phyloP scores from a whole-genome alignment of 345 rosid species.

The Conringia planisiliqua region DNA sequence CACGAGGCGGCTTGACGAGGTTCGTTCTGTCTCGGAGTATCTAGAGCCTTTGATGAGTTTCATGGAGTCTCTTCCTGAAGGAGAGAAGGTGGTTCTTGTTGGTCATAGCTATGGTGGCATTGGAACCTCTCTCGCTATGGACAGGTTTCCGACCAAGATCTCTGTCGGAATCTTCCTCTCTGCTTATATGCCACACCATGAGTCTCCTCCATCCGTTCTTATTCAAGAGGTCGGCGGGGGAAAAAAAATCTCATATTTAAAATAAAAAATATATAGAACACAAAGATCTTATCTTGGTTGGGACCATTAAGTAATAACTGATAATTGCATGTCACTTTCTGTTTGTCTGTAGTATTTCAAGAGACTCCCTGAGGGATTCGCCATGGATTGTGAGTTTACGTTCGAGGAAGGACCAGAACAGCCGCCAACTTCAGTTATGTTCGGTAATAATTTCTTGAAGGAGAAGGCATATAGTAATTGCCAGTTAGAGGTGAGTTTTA shows the following conservation, averaged over 20 bases:
- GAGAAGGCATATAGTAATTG: slow-evolving; percentile 35
- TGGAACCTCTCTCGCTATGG: slow-evolving; percentile 49
- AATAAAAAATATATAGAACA: neutral
- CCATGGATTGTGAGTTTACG: slow-evolving; percentile 36
- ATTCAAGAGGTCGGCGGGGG: slow-evolving; percentile 37
- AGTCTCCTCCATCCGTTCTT: slow-evolving; percentile 20
- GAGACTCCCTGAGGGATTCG: slow-evolving; percentile 33
- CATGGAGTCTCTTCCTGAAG: slow-evolving; percentile 41
- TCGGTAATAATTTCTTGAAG: slow-evolving; percentile 32
- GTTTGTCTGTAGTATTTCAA: slow-evolving; percentile 29
- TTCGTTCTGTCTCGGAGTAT: slow-evolving; percentile 38
- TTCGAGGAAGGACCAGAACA: slow-evolving; percentile 33
- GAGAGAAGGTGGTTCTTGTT: slow-evolving; percentile 48
- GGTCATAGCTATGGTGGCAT: slow-evolving; percentile 65
- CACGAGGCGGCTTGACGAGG: slow-evolving; percentile 31
- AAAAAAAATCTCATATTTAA: neutral
- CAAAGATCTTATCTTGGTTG: neutral
- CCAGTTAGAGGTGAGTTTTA: slow-evolving; percentile 8
- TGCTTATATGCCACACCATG: slow-evolving; percentile 52
- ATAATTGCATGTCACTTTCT: slow-evolving; percentile 1
- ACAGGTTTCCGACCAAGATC: slow-evolving; percentile 46
- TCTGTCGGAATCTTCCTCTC: slow-evolving; percentile 44
- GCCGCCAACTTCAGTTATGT: slow-evolving; percentile 34
- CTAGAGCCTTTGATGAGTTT: slow-evolving; percentile 52
- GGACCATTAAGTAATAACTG: neutral